phyloP scores from a whole-genome alignment of 768 basidiomycete species.

The Mycena epipterygia region DNA sequence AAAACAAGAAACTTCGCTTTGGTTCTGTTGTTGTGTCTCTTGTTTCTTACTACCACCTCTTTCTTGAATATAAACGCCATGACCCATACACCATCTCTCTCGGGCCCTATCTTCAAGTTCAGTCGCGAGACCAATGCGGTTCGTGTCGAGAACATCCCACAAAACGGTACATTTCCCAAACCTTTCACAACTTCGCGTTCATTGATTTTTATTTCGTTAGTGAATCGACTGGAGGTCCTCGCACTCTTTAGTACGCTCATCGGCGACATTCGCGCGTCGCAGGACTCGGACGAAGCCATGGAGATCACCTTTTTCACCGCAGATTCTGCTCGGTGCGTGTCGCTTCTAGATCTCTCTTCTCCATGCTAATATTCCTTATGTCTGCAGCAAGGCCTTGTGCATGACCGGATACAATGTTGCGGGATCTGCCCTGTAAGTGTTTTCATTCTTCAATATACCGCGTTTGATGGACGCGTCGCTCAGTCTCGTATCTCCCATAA shows the following conservation, averaged over 20 bases:
- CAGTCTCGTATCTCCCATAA: slow-evolving; percentile 56
- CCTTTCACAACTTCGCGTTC: neutral
- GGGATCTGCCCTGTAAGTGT: slow-evolving; percentile 68
- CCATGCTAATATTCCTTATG: slow-evolving; percentile 15
- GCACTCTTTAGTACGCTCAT: slow-evolving; percentile 70
- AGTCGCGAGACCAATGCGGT: slow-evolving; percentile 58
- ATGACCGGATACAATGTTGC: slow-evolving; percentile 74
- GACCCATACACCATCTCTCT: slow-evolving; percentile 36
- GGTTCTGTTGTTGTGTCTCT: slow-evolving; percentile 22
- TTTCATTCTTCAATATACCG: slow-evolving; percentile 34
- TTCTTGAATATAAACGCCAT: slow-evolving; percentile 36
- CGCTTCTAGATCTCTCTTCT: neutral
- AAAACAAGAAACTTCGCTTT: neutral
- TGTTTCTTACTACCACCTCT: slow-evolving; percentile 37
- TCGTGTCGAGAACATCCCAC: slow-evolving; percentile 63
- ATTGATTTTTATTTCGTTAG: slow-evolving; percentile 38
- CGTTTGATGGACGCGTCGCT: slow-evolving; percentile 10
- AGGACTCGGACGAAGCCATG: slow-evolving; percentile 57
- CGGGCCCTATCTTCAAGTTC: slow-evolving; percentile 49
- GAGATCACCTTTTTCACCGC: slow-evolving; percentile 67
- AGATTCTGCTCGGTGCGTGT: slow-evolving; percentile 66
- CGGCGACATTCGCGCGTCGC: slow-evolving; percentile 65
- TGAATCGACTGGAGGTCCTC: slow-evolving; percentile 61
- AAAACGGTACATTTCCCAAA: slow-evolving; percentile 47
- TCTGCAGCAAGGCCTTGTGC: slow-evolving; percentile 71